These are phyloP conservation scores for Colletotrichum gigasporum DNA, from an alignment of 2,329 filamentous ascomycete genomes.

Conservation along the genomic window DNA sequence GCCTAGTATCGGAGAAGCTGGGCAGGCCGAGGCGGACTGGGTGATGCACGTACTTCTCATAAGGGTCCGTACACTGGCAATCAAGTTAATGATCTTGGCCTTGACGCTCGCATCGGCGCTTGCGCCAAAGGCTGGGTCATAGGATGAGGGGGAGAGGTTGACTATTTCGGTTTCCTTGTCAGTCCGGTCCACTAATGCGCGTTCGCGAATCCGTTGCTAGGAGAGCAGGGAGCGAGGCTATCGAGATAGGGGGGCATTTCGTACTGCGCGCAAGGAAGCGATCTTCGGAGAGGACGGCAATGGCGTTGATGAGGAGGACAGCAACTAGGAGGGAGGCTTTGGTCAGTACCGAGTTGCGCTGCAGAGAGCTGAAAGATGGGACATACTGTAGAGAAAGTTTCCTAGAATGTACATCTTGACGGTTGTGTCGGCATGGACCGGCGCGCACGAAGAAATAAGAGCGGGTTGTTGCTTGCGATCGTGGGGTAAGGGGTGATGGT, in stretches of 20 bases:
- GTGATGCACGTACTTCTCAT: constrained; percentile 76
- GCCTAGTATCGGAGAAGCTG: not conserved
- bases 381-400: constrained; percentile 73
- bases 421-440: not conserved
- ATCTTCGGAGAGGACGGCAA: constrained; percentile 94
- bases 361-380: not conserved
- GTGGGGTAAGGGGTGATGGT: not conserved
- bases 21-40: not conserved
- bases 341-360: constrained; percentile 2
- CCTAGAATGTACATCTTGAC: constrained; percentile 72
- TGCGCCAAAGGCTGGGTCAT: constrained; percentile 82
- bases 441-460: not conserved
- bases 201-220: not conserved
- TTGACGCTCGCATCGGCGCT: constrained; percentile 81
- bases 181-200: not conserved
- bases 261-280: constrained; percentile 81
- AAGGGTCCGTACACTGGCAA: constrained; percentile 87
- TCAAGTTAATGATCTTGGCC: constrained; percentile 87
- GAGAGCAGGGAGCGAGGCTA: not conserved
- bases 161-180: constrained; percentile 49
- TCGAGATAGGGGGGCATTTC: constrained; percentile 22
- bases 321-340: constrained; percentile 58
- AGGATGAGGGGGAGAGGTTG: constrained; percentile 77
- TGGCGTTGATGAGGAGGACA: constrained; percentile 90
- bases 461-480: not conserved